These are phyloP conservation scores for Exophiala spinifera DNA, from an alignment of 2,329 filamentous ascomycete species.

Conservation along the genomic window DNA sequence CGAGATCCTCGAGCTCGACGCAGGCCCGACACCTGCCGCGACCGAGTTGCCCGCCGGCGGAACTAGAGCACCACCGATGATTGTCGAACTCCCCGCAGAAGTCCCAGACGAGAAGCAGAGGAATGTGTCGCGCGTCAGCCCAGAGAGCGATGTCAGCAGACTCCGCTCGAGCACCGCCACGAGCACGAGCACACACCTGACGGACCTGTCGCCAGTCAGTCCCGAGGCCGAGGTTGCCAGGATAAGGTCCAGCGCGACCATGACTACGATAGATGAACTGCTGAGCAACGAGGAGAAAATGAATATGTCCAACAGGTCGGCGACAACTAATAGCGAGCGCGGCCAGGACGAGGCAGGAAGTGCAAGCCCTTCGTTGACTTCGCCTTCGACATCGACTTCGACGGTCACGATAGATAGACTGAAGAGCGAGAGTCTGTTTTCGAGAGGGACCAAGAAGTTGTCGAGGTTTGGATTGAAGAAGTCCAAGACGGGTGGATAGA, in stretches of 20 bases:
- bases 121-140: neutral
- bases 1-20: slow-evolving; percentile 17
- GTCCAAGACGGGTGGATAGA: slow-evolving; percentile 12
- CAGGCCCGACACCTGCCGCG: neutral
- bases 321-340: neutral
- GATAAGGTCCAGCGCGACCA: neutral
- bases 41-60: slow-evolving; percentile 12
- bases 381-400: neutral
- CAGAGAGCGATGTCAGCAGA: neutral
- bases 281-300: slow-evolving; percentile 9
- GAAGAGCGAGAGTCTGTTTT: slow-evolving; percentile 20
- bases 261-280: slow-evolving; percentile 9
- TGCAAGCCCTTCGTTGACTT: neutral
- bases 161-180: slow-evolving; percentile 2
- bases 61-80: neutral
- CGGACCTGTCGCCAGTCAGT: no score
- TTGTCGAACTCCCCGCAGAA: slow-evolving; percentile 20
- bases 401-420: slow-evolving; percentile 8
- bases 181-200: neutral
- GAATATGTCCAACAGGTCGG: slow-evolving; percentile 3
- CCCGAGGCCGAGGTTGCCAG: no score
- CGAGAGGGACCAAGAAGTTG: slow-evolving; percentile 16
- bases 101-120: neutral
- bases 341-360: neutral
- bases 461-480: slow-evolving; percentile 16